Evolutionary conservation across 257 asterid genomes (phyloP), one percentile per base, ranked within the genome.

Genomic region (Nicotiana otophora): DNA sequence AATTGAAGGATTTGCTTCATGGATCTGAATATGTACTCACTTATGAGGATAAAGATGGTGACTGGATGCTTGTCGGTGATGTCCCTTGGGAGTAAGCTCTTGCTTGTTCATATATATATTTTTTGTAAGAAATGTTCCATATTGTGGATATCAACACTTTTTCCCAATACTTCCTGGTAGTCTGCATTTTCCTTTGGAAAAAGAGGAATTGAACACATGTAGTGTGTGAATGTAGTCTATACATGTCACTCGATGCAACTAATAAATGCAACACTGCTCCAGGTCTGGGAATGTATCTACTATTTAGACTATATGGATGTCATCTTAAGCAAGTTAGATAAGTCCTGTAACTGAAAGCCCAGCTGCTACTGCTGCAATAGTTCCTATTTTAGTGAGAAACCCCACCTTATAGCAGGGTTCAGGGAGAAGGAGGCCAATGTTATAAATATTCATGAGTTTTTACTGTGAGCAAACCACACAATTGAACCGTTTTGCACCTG

Each of bases 21-120:
- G 93, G 95, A 84, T 90, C 97, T 28, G 97, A 92, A 60, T 88
- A 92, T 74, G 97, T 92, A 57, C 91, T 91, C 14, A 90, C 97
- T 5, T 92, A 88, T n/a, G 93, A 92, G 90, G 97, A 92, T 83
- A 91, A 91, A 84, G 95, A 92, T 88, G 93, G 91, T 34, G 97
- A 92, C 83, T 90, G 94, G 96, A 92, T 92, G 96, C 96, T 92
- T 62, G 94, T 92, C 16, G 94, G 96, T 58, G 97, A 92, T 88
- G 97, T 91, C 19, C 97, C 94, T 15, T 92, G 97, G 97, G 94
- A 89, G 97, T 92, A 87, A 91, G 92, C 62, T 83, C 81, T n/a
- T n/a, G 7, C 82, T 48, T 39, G 54, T 39, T 63, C 4, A 60
- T 16, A 39, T 39, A 39, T 42, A 28, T 42, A 54, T 42, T 77